Evolutionary conservation across 208 protist species (phyloP).

Genomic region (Leishmania turanica): DNA sequence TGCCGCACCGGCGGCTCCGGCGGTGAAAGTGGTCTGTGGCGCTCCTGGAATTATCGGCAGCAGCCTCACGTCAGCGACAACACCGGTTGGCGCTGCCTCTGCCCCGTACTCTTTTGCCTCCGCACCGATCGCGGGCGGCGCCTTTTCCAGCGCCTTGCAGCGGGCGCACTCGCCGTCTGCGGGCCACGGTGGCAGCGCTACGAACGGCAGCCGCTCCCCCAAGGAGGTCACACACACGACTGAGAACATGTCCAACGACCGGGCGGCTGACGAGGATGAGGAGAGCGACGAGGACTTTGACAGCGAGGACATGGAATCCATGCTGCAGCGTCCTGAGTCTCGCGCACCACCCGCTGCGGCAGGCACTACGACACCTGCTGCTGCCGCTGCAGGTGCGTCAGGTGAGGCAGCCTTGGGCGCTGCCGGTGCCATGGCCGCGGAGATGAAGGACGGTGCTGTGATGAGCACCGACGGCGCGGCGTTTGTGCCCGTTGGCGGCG

Average conservation of each 20-base stretch:
- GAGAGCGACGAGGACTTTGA: constrained; percentile 54
- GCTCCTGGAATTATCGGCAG: neutral
- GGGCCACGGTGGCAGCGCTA: constrained; percentile 7
- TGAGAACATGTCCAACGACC: constrained; percentile 22
- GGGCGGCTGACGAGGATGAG: constrained; percentile 25
- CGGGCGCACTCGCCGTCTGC: constrained; percentile 4
- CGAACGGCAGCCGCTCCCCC: constrained; percentile 21
- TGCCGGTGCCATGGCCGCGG: neutral
- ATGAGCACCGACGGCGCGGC: constrained; percentile 2
- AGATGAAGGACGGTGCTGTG: neutral
- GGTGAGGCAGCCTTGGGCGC: neutral
- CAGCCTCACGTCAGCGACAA: neutral
- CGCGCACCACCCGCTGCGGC: neutral
- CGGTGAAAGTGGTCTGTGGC: neutral
- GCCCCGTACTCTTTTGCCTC: neutral
- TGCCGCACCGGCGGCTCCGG: neutral
- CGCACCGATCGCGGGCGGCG: neutral
- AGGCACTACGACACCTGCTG: neutral
- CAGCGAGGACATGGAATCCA: constrained; percentile 54
- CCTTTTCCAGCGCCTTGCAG: neutral
- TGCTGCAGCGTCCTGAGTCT: constrained; percentile 32
- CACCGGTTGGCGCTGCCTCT: neutral
- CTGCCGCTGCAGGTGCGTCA: neutral
- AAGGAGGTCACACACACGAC: constrained; percentile 30
- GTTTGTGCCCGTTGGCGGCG: constrained; percentile 24